Evolutionary conservation across 164 flowering plant genomes (phyloP).

Genomic region (Dillenia suffruticosa): DNA sequence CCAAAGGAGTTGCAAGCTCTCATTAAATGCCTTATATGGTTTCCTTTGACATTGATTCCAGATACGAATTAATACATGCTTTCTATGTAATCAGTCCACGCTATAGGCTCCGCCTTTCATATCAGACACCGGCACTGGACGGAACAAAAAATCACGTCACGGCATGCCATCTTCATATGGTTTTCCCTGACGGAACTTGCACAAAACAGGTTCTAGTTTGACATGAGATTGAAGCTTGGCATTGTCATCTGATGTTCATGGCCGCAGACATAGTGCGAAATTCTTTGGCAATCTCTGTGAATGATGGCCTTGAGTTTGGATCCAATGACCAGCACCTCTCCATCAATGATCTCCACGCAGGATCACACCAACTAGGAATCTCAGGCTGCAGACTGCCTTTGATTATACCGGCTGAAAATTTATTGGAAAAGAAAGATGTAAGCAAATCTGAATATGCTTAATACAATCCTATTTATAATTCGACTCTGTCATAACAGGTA

Average conservation of each 20-base stretch:
- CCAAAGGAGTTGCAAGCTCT: too few relatives aligned
- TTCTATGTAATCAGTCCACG: too few relatives aligned
- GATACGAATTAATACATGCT: too few relatives aligned
- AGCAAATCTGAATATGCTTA: neutral
- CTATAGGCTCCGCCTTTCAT: too few relatives aligned
- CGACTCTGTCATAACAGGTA: too few relatives aligned
- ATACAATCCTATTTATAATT: neutral
- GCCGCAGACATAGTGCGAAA: conserved; percentile 37
- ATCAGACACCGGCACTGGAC: too few relatives aligned
- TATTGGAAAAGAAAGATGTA: neutral
- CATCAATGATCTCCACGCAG: conserved; percentile 44
- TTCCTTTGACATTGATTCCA: too few relatives aligned
- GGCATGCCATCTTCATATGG: too few relatives aligned
- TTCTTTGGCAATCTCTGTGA: conserved; percentile 36
- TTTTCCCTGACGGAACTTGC: too few relatives aligned
- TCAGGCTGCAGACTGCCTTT: conserved; percentile 31
- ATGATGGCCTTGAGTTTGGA: conserved; percentile 31
- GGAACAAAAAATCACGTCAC: too few relatives aligned
- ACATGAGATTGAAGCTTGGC: neutral
- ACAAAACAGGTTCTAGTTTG: neutral
- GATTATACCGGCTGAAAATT: conserved; percentile 32
- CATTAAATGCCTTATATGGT: too few relatives aligned
- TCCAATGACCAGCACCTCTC: conserved; percentile 50
- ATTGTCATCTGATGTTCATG: conserved; percentile 22
- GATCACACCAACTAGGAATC: conserved; percentile 43